A percentile compares a stretch with the other conserved stretches of the same genome.
phyloP scores from a whole-genome alignment of 78 protist genomes.

The Dictyostelium intermedium region DNA sequence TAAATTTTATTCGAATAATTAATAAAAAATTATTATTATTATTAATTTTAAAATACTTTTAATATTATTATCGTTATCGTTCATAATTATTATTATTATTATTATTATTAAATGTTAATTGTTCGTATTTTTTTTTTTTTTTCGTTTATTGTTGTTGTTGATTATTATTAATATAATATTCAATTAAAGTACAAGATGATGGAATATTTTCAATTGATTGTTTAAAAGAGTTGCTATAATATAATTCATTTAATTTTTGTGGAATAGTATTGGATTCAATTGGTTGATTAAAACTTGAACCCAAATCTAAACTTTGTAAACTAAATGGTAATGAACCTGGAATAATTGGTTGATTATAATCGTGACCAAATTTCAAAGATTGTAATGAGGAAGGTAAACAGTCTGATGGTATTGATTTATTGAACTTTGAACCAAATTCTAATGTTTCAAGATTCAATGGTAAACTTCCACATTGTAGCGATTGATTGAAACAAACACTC shows the following conservation, averaged over 20 bases:
- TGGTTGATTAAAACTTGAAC: constrained; percentile 6
- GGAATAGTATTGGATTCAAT: background rate
- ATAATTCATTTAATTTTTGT: background rate
- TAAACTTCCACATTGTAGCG: background rate
- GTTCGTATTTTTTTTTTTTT: background rate
- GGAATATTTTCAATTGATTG: background rate
- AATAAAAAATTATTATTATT: background rate
- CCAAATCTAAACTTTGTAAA: background rate
- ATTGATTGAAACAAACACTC: background rate
- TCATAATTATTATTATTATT: background rate
- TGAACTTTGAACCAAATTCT: constrained; percentile 7
- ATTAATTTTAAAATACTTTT: background rate
- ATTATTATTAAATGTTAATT: no score
- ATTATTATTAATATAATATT: background rate
- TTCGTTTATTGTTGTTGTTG: background rate
- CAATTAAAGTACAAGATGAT: background rate
- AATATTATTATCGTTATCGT: background rate
- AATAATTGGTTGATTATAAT: background rate
- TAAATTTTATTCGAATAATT: background rate
- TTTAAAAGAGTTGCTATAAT: background rate
- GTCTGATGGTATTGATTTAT: background rate
- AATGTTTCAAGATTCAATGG: background rate
- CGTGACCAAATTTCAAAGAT: background rate
- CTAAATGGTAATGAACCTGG: background rate
- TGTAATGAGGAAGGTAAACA: background rate